Percentiles rank a stretch among this genome's conserved stretches.
phyloP scores from a whole-genome alignment of 768 basidiomycete species.

The Pisolithus sp. region DNA sequence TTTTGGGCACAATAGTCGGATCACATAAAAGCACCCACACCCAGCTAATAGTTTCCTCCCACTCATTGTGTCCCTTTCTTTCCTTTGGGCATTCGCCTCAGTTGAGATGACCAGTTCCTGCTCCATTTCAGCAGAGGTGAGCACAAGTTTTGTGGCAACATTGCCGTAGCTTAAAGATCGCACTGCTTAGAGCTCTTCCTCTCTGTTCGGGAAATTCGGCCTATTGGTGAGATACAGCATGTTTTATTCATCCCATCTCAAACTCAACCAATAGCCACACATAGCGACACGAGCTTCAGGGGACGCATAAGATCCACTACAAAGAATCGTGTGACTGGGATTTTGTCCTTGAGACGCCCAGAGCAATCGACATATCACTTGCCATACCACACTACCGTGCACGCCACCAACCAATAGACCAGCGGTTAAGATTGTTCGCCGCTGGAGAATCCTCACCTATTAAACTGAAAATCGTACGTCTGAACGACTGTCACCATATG shows the following conservation, averaged over 20 bases:
- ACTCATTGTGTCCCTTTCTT: background rate
- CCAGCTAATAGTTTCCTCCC: background rate
- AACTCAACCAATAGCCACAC: conserved; percentile 1
- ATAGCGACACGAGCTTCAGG: conserved; percentile 31
- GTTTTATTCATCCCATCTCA: background rate
- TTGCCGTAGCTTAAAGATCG: conserved; percentile 1
- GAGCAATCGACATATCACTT: conserved; percentile 58
- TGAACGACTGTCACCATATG: background rate
- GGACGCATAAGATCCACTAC: conserved; percentile 63
- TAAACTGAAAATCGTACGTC: conserved; percentile 69
- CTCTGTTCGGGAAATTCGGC: conserved; percentile 10
- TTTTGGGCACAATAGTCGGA: conserved; percentile 21
- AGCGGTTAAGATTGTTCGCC: conserved; percentile 68
- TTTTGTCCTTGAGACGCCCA: conserved; percentile 49
- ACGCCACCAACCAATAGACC: conserved; percentile 60
- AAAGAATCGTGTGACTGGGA: conserved; percentile 58
- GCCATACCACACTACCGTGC: conserved; percentile 77
- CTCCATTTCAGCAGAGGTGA: conserved; percentile 24
- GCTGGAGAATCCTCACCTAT: conserved; percentile 45
- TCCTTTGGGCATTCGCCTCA: background rate
- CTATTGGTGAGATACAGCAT: conserved; percentile 9
- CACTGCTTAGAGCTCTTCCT: conserved; percentile 17
- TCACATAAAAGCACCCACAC: conserved; percentile 6
- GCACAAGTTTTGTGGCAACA: background rate
- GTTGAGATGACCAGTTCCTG: conserved; percentile 19